phyloP scores from a whole-genome alignment of 2,329 filamentous ascomycete genomes.

The Diplodia corticola region DNA sequence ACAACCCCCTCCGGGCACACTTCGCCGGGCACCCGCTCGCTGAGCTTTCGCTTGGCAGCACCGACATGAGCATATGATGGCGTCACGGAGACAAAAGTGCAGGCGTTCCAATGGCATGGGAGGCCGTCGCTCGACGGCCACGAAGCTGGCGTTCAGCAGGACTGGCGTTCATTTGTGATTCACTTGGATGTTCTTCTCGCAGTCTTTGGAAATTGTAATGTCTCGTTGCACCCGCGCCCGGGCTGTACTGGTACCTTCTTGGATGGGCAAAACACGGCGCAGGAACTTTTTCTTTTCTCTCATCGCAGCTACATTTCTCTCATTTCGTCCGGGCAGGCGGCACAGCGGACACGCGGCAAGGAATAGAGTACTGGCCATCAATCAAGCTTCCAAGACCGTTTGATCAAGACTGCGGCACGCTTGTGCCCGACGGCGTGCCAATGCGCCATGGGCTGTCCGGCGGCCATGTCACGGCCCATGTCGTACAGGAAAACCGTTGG shows the following conservation, averaged over 20 bases:
- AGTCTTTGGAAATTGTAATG: slow-evolving; percentile 20
- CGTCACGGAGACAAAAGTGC: slow-evolving; percentile 43
- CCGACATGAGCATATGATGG: slow-evolving; percentile 44
- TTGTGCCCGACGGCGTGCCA: slow-evolving; percentile 15
- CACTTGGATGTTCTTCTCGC: slow-evolving; percentile 32
- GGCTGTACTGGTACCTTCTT: slow-evolving; percentile 23
- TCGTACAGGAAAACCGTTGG: slow-evolving; percentile 23
- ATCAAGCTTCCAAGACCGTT: slow-evolving; percentile 18
- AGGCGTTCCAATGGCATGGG: slow-evolving; percentile 42
- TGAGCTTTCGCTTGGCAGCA: slow-evolving; percentile 27
- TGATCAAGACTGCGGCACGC: slow-evolving; percentile 15
- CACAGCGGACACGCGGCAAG: slow-evolving; percentile 2
- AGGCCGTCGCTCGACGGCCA: slow-evolving; percentile 32
- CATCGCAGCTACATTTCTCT: slow-evolving; percentile 1
- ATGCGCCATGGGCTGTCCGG: slow-evolving; percentile 9
- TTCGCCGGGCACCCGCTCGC: slow-evolving; percentile 3
- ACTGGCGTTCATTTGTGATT: slow-evolving; percentile 38
- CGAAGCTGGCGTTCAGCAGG: slow-evolving; percentile 41
- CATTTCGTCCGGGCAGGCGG: slow-evolving; percentile 2
- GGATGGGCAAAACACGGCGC: slow-evolving; percentile 19
- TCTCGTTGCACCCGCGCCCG: slow-evolving; percentile 14
- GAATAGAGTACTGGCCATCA: slow-evolving; percentile 19
- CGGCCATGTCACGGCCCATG: slow-evolving; percentile 6
- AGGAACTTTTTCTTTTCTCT: neutral
- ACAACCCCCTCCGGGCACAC: neutral